Evolutionary conservation across 768 basidiomycete genomes (phyloP).

Genomic region (Mycena sanguinolenta): DNA sequence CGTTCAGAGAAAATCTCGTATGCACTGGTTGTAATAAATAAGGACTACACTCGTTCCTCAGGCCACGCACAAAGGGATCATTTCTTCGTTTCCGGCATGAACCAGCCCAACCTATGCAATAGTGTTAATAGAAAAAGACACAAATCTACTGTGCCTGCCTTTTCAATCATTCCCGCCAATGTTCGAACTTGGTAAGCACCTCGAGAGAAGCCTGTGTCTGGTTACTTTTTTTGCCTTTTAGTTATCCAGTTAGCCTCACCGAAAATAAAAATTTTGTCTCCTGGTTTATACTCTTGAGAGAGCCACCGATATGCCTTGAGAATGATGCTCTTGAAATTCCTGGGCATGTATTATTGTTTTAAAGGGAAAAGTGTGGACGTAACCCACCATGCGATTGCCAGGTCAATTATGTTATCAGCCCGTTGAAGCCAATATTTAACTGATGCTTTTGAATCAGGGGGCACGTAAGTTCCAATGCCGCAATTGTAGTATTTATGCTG

Average conservation of each 20-base stretch:
- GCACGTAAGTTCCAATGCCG: slow-evolving; percentile 19
- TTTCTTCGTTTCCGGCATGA: slow-evolving; percentile 30
- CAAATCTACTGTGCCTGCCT: slow-evolving; percentile 6
- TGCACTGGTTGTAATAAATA: too few species aligned
- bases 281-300: slow-evolving; percentile 32
- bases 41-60: too few species aligned
- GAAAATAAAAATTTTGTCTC: slow-evolving; percentile 40
- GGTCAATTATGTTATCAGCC: not conserved
- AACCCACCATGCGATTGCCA: slow-evolving; percentile 6
- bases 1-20: slow-evolving; percentile 19
- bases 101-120: slow-evolving; percentile 41
- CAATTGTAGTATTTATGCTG: slow-evolving; percentile 41
- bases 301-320: slow-evolving; percentile 40
- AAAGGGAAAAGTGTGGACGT: not conserved
- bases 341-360: slow-evolving; percentile 4
- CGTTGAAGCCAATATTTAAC: slow-evolving; percentile 8
- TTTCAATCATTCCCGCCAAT: slow-evolving; percentile 38
- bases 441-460: not conserved
- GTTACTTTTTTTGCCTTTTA: too few species aligned
- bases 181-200: slow-evolving; percentile 39
- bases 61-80: slow-evolving; percentile 29
- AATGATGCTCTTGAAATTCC: slow-evolving; percentile 32
- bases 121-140: too few species aligned
- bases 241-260: slow-evolving; percentile 19
- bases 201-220: slow-evolving; percentile 25